A percentile compares a stretch with the other conserved stretches of the same genome.
phyloP scores from a whole-genome alignment of 352 stramenopile species.

The Pythium biforme region DNA sequence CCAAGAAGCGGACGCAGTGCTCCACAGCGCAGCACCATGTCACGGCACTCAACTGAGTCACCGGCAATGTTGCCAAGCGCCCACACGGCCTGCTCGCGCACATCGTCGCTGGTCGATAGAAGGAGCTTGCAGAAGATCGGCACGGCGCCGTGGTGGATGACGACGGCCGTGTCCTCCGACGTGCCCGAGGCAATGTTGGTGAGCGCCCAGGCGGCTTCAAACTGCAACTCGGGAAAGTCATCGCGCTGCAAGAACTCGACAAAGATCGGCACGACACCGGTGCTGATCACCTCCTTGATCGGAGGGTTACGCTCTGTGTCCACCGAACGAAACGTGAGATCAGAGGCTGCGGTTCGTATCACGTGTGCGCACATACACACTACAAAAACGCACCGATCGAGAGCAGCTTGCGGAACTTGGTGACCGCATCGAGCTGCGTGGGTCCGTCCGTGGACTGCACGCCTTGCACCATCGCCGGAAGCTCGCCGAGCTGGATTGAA shows the following conservation, averaged over 20 bases:
- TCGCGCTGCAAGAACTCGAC: slow-evolving; percentile 97
- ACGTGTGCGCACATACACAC: background rate
- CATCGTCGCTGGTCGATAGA: slow-evolving; percentile 95
- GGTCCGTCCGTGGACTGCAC: slow-evolving; percentile 91
- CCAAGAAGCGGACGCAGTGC: slow-evolving; percentile 94
- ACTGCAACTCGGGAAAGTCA: slow-evolving; percentile 93
- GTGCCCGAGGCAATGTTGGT: slow-evolving; percentile 99
- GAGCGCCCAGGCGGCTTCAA: slow-evolving; percentile 99
- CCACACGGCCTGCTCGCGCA: slow-evolving; percentile 96
- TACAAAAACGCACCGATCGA: slow-evolving; percentile 88
- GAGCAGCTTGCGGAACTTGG: slow-evolving; percentile 98
- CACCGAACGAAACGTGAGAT: slow-evolving; percentile 15
- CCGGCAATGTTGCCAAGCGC: slow-evolving; percentile 99
- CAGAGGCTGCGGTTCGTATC: background rate
- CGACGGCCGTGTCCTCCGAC: slow-evolving; percentile 96
- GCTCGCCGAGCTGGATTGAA: slow-evolving; percentile 84
- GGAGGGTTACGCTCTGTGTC: slow-evolving; percentile 95
- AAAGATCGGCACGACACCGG: slow-evolving; percentile 97
- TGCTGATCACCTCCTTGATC: slow-evolving; percentile 99
- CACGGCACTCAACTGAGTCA: slow-evolving; percentile 95
- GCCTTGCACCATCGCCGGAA: slow-evolving; percentile 93
- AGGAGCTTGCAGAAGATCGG: slow-evolving; percentile 97
- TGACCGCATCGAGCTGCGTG: slow-evolving; percentile 95
- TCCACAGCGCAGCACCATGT: slow-evolving; percentile 93
- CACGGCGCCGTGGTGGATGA: slow-evolving; percentile 97